A percentile compares a stretch with the other conserved stretches of the same genome.
Conservation (phyloP, 176 grass and related monocot genomes). For the Chloris gayana region DNA sequence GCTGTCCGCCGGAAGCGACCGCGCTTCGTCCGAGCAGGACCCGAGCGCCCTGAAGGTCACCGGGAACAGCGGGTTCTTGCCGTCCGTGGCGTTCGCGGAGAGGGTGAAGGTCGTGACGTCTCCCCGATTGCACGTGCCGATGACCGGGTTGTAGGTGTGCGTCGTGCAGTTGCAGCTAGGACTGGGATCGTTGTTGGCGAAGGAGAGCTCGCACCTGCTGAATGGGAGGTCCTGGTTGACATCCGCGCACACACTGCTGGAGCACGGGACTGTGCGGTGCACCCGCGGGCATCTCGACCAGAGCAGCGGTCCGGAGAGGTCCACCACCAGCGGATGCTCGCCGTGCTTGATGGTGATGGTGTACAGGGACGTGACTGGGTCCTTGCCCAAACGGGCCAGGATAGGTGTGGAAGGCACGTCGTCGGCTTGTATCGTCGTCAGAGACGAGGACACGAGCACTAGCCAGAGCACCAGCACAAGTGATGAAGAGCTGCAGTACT, state of each 20-base stretch:
- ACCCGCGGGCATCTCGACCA: conserved; percentile 31
- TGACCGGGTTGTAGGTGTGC: conserved; percentile 4
- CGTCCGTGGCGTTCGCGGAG: conserved; percentile 43
- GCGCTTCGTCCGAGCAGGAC: conserved; percentile 25
- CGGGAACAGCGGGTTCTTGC: conserved; percentile 44
- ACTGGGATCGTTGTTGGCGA: background rate
- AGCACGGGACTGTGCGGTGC: conserved; percentile 21
- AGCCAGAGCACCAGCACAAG: background rate
- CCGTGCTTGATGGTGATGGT: no score
- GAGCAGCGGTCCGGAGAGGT: conserved; percentile 36
- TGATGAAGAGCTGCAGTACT: background rate
- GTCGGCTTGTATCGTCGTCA: no score
- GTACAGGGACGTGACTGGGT: background rate
- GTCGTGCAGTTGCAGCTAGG: no score
- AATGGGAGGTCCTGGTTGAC: background rate
- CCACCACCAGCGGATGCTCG: conserved; percentile 26
- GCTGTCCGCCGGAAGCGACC: background rate
- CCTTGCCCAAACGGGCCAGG: conserved; percentile 23
- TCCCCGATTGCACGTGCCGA: background rate
- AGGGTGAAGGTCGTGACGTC: conserved; percentile 35
- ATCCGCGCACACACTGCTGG: background rate
- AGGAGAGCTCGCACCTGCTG: background rate
- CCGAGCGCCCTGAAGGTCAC: conserved; percentile 6
- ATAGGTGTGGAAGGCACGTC: conserved; percentile 17
- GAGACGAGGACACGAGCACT: conserved; percentile 12